Evolutionary conservation across 345 rosid genomes (phyloP), one percentile per base, ranked within the genome.

Genomic region (Euphorbia lathyris): DNA sequence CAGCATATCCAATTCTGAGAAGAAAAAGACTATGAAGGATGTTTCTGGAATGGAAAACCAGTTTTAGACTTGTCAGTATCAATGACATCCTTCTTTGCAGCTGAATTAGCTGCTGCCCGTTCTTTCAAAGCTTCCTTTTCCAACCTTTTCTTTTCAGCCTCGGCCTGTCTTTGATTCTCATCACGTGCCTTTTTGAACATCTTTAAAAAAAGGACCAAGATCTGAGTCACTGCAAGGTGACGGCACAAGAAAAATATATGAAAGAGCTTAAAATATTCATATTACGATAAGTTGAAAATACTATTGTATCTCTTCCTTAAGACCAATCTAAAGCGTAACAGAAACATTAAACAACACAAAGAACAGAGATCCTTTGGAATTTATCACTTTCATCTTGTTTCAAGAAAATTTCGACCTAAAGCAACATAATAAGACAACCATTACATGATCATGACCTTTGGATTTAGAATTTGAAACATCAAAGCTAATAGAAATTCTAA

Each of bases 81-180:
- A 20, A 66, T n/a, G 52, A 57, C 76, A 23, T 87, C 97, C 82
- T 82, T 89, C 80, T 82, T 94, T 32, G 76, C 69, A 47, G 80
- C 40, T 56, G 59, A 50, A 79, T 79, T 80, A 50, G 74, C 77
- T 7, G 77, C 80, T 65, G 90, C 70, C 69, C 76, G 73, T 71
- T 88, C 97, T 78, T 86, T 94, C 75, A 86, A 74, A 66, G 96
- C 91, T 78, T 92, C 99, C 81, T 86, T 95, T 78, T 92, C 97
- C 72, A 88, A 76, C 71, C 85, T 95, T 86, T 92, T 95, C 81
- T 88, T 95, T 72, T 95, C 99, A 22, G 82, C 97, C 63, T 92
- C 96, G 3, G 96, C 94, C 82, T 57, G 86, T 72, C 74, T 90
- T 70, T 88, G 91, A 47, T 95, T 95, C 76, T 92, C 97, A 47